These are phyloP conservation scores for Brassica balearica DNA, from an alignment of 441 rosid genomes.

Conservation along the genomic window DNA sequence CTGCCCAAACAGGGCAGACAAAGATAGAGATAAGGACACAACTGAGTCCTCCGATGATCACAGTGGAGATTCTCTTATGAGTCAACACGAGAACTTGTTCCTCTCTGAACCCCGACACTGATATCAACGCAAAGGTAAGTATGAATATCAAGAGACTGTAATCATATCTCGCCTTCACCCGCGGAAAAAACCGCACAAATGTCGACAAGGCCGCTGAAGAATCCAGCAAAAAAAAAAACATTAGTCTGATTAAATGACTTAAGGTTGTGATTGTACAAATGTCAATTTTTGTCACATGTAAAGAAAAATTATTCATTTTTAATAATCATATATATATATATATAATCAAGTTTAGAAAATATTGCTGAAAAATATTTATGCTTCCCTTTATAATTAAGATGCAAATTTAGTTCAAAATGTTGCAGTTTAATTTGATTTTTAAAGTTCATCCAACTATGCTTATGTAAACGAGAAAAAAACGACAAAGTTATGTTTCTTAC, in stretches of 20 bases:
- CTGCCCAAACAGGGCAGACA: constrained; percentile 80
- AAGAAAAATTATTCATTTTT: not conserved
- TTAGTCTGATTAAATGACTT: not conserved
- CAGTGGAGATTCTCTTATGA: constrained; percentile 58
- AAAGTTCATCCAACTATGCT: not conserved
- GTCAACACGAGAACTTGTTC: constrained; percentile 60
- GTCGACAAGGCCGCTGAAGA: constrained; percentile 56
- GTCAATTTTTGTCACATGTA: not conserved
- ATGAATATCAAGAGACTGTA: constrained; percentile 73
- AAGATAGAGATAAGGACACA: constrained; percentile 54
- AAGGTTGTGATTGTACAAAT: constrained; percentile 17
- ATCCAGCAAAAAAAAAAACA: not conserved
- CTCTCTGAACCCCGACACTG: constrained; percentile 66
- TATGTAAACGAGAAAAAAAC: not conserved
- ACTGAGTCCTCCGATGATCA: constrained; percentile 58
- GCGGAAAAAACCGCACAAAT: constrained; percentile 71
- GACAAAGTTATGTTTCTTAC: not conserved
- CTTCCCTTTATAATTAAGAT: not conserved
- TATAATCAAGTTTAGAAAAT: not conserved
- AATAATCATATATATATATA: not conserved
- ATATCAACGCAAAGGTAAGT: constrained; percentile 69
- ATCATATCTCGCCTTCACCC: constrained; percentile 74
- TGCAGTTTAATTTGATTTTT: not conserved
- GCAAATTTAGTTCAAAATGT: not conserved
- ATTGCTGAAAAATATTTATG: not conserved